Base-by-base conservation (phyloP, 2,329 filamentous ascomycete genomes). In the Orbilia blumenaviensis region DNA sequence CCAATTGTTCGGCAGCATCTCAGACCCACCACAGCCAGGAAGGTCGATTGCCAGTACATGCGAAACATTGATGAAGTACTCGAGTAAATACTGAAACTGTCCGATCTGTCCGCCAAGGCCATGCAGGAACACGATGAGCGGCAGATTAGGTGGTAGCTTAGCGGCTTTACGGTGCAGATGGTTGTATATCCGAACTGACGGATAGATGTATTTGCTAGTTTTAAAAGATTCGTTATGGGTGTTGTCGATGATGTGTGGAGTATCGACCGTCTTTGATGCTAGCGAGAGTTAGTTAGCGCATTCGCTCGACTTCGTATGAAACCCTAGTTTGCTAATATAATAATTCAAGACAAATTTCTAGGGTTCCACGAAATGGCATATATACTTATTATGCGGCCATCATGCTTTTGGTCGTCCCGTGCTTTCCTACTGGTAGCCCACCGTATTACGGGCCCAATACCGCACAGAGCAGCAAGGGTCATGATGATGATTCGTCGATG, bases 51-150 rank as follows among this genome's bases (percentile, higher is more conserved):
- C 92, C 41, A 96, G 86, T n/a, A 82, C 94, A 96, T 54, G 93
- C 10, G 92, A 93, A 56, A 93, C 85, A 81, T 96, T 93, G 60
- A 91, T 88, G 54, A 99, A 86, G 82, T 92, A 95, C 18, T 89
- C 91, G 14, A 98, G 84, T 3, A 98, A 84, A 29, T 91, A 89
- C 66, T 92, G 88, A 81, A 97, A 98, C 81, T 98, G 95, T 9
- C 93, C 91, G 23, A 93, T 87, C 0, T 92, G 96, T 56, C 95
- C 95, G n/a, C 94, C 95, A 8, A 98, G 86, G 76, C 95, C 95
- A 81, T 98, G 95, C 69, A 98, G 86, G 81, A 96, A 97, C 46
- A 98, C 93, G 2, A 98, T 84, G 8, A 99, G 84, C 0, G 95
- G 95, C 9, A 97, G 84, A 0, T 92, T 90, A 0, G 88, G 86